Base-by-base conservation (phyloP, 257 asterid genomes). In the Solanum etuberosum region DNA sequence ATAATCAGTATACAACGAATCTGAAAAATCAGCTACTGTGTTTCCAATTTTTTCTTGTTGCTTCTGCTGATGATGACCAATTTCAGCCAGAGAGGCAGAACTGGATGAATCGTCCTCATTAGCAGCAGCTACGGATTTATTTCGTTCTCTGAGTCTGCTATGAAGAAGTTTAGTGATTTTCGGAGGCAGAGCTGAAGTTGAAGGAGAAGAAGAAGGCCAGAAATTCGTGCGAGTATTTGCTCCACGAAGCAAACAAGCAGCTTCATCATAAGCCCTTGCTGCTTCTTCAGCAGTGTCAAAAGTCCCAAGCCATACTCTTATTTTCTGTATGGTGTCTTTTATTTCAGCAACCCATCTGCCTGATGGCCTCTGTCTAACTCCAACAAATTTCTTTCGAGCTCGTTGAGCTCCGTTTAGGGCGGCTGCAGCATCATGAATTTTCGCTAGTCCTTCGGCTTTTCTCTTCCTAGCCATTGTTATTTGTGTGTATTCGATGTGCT, bases 211-310 rank as follows among this genome's bases (percentile, higher is more conserved):
- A 83, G 82, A 83, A 11, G 98, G 98, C 97, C 98, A 94, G 90
- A 96, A 96, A 87, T 96, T 96, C 0, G 98, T 94, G 20, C 98
- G 88, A 13, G 99, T 96, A 70, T 94, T 96, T 10, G 96, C 90
- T 13, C 99, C 99, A 2, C 99, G 94, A 20, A 96, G 99, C 88
- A 94, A 88, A 84, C 96, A 96, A 25, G 98, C 99, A 0, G 96
- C 96, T 83, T 86, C 86, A 42, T 86, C 88, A 32, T 86, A 86
- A 15, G 88, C 88, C 67, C 86, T 40, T 27, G 88, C 88, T 25
- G 86, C 88, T 43, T 78, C 88, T 57, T 86, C 88, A 35, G 88
- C 86, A n/a, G 85, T 74, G 76, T 86, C 88, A 51, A 86, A 86
- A 38, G 88, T 86, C 9, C 88, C 88, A 6, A 86, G 84, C 88